Evolutionary conservation across 2,329 filamentous ascomycete species (phyloP).

Genomic region (Aspergillus awamori): DNA sequence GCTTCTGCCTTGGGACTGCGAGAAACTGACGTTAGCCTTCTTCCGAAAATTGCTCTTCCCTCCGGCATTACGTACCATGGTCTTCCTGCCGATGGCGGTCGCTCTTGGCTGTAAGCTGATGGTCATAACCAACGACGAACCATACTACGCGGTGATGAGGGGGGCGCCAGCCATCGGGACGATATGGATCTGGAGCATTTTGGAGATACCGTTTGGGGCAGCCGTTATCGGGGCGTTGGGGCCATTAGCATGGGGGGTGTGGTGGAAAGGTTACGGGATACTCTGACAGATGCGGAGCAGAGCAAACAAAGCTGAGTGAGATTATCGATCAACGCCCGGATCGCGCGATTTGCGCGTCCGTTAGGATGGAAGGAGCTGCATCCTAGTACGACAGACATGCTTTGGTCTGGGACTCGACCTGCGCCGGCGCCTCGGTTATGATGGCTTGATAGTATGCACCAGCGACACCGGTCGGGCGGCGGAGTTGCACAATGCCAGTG

Average conservation of each 20-base stretch:
- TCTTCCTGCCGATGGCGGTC: constrained; percentile 31
- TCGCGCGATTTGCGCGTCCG: background rate
- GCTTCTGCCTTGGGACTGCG: constrained; percentile 30
- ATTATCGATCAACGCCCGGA: background rate
- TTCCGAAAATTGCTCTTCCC: constrained; percentile 37
- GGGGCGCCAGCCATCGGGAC: constrained; percentile 84
- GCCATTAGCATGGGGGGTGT: constrained; percentile 55
- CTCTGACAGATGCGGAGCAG: constrained; percentile 21
- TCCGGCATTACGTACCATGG: constrained; percentile 32
- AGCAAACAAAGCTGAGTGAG: background rate
- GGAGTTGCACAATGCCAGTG: background rate
- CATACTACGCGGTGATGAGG: constrained; percentile 90
- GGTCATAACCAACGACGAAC: constrained; percentile 74
- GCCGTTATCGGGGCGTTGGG: constrained; percentile 60
- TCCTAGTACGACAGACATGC: background rate
- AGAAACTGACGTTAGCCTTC: constrained; percentile 31
- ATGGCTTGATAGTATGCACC: background rate
- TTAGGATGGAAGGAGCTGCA: constrained; percentile 4
- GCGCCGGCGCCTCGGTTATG: background rate
- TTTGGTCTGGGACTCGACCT: background rate
- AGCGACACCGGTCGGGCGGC: background rate
- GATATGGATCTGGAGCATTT: constrained; percentile 88
- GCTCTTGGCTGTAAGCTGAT: constrained; percentile 74
- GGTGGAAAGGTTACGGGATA: constrained; percentile 58
- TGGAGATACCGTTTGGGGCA: constrained; percentile 76